phyloP scores from a whole-genome alignment of 169 alveolate genomes.

The Fabrea salina region DNA sequence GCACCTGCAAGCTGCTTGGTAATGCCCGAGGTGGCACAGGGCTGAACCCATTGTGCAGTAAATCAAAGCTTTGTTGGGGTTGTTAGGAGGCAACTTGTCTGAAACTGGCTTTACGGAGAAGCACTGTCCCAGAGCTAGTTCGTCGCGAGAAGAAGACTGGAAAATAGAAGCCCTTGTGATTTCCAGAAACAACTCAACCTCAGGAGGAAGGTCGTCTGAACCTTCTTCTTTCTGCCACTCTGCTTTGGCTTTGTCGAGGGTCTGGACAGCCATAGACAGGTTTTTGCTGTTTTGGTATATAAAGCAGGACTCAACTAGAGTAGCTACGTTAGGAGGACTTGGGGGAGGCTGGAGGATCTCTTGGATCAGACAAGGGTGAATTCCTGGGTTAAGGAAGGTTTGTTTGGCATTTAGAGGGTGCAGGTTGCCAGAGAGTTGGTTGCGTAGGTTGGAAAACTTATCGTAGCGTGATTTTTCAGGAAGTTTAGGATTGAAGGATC shows the following conservation, averaged over 20 bases:
- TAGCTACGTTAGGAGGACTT: conserved; percentile 55
- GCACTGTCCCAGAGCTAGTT: conserved; percentile 68
- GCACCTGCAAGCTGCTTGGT: conserved; percentile 69
- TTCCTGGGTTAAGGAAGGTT: conserved; percentile 58
- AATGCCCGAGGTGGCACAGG: conserved; percentile 75
- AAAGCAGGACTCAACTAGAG: conserved; percentile 54
- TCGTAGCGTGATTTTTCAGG: background rate
- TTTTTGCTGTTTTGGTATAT: conserved; percentile 31
- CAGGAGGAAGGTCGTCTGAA: conserved; percentile 44
- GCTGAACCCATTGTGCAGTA: conserved; percentile 79
- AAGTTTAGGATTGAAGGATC: background rate
- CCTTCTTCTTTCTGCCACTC: conserved; percentile 42
- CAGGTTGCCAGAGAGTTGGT: background rate
- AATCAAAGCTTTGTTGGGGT: conserved; percentile 82
- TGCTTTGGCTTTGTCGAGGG: conserved; percentile 65
- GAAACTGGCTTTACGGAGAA: conserved; percentile 50
- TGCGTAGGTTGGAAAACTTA: background rate
- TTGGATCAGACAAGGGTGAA: conserved; percentile 69
- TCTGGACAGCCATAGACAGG: conserved; percentile 58
- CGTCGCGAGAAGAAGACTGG: conserved; percentile 75
- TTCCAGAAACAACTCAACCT: conserved; percentile 75
- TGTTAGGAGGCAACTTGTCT: conserved; percentile 60
- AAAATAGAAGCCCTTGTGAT: conserved; percentile 67
- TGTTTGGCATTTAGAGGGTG: background rate
- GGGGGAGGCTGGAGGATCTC: conserved; percentile 72